phyloP scores from a whole-genome alignment of 805 yeast genomes.

The Barnettozyma botsteinii region DNA sequence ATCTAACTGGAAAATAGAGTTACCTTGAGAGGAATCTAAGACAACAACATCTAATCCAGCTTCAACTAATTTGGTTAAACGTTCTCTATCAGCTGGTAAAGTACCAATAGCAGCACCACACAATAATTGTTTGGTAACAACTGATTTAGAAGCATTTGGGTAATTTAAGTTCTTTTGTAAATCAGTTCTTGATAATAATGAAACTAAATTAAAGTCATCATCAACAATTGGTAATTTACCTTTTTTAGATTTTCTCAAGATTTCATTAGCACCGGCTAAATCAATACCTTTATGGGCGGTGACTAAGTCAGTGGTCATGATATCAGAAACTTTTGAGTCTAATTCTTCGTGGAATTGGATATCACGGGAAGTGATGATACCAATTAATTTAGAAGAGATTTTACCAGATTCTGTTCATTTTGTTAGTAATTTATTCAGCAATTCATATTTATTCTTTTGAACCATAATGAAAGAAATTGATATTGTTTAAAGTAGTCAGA shows the following conservation, averaged over 20 bases:
- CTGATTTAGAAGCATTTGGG: constrained; percentile 94
- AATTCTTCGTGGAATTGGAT: constrained; percentile 87
- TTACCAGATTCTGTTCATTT: constrained; percentile 64
- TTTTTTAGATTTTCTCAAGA: constrained; percentile 88
- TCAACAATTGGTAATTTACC: constrained; percentile 97
- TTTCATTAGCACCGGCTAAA: constrained; percentile 80
- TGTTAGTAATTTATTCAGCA: constrained; percentile 15
- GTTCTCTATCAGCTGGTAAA: constrained; percentile 77
- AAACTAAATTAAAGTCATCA: constrained; percentile 63
- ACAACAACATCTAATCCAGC: constrained; percentile 98
- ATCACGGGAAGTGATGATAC: constrained; percentile 96
- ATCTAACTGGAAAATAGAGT: constrained; percentile 89
- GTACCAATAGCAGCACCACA: constrained; percentile 99
- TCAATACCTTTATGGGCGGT: constrained; percentile 81
- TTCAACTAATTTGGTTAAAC: constrained; percentile 77
- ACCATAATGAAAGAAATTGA: background rate
- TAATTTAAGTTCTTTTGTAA: constrained; percentile 90
- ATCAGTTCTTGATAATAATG: constrained; percentile 92
- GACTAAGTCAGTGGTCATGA: constrained; percentile 87
- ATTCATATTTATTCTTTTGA: too few relatives aligned
- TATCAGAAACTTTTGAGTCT: constrained; percentile 53
- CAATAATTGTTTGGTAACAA: constrained; percentile 86
- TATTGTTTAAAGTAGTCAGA: constrained; percentile 30
- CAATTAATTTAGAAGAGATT: constrained; percentile 83
- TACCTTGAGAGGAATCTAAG: constrained; percentile 95